Percentiles rank a stretch among this genome's conserved stretches.
Conservation (phyloP, 768 basidiomycete species). For the Lactarius akahatsu region DNA sequence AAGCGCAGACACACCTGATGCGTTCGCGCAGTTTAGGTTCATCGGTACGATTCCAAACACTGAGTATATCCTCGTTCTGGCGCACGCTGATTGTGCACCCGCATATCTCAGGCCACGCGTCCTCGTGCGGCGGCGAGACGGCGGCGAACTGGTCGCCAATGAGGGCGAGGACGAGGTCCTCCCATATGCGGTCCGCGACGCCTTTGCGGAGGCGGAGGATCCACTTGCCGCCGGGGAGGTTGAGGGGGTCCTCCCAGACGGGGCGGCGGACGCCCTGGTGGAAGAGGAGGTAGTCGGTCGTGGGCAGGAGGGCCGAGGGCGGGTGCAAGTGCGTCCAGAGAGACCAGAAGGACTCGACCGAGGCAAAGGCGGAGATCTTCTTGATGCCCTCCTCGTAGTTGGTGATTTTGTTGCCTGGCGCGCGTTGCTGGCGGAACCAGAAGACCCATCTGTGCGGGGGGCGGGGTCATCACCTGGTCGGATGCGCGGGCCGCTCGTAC, state of each 20-base stretch:
- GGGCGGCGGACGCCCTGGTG: conserved; percentile 82
- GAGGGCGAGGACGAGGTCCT: conserved; percentile 81
- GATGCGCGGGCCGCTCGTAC: conserved; percentile 39
- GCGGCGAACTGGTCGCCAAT: conserved; percentile 90
- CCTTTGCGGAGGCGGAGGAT: conserved; percentile 92
- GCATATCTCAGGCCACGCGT: conserved; percentile 80
- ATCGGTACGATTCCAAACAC: conserved; percentile 88
- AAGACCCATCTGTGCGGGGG: conserved; percentile 69
- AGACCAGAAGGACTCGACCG: conserved; percentile 96
- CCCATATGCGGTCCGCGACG: conserved; percentile 87
- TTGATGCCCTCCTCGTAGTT: conserved; percentile 96
- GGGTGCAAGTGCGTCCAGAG: conserved; percentile 89
- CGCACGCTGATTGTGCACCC: conserved; percentile 94
- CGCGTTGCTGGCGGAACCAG: conserved; percentile 89
- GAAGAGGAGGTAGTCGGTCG: conserved; percentile 94
- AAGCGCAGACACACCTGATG: conserved; percentile 61
- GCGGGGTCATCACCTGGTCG: not conserved
- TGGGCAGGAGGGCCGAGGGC: conserved; percentile 79
- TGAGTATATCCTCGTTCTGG: conserved; percentile 91
- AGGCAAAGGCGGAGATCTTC: conserved; percentile 86
- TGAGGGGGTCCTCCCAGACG: conserved; percentile 95
- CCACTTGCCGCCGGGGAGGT: conserved; percentile 89
- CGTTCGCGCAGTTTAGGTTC: conserved; percentile 75
- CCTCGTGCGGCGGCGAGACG: conserved; percentile 47
- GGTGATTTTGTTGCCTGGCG: conserved; percentile 84